Conservation (phyloP, 2,329 filamentous ascomycete genomes). For the Phaeosphaeria sp. region DNA sequence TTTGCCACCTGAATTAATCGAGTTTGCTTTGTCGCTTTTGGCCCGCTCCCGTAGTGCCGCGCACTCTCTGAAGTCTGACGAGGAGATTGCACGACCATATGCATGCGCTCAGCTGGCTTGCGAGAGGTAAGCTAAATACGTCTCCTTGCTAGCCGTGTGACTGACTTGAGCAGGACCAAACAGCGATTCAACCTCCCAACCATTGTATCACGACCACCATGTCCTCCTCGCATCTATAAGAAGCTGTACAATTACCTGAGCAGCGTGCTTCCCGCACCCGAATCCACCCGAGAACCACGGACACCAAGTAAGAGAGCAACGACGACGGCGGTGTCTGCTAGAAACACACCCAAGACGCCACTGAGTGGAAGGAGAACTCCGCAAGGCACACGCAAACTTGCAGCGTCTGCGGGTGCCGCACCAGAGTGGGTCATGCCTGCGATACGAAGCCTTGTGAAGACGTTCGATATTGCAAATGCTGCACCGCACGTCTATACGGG, state of each 20-base stretch:
- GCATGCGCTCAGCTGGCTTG: slow-evolving; percentile 70
- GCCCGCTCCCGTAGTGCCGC: slow-evolving; percentile 46
- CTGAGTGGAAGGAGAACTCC: slow-evolving; percentile 30
- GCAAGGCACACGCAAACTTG: slow-evolving; percentile 21
- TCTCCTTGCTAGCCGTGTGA: slow-evolving; percentile 2
- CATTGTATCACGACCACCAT: slow-evolving; percentile 44
- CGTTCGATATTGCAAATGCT: slow-evolving; percentile 66
- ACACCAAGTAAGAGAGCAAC: slow-evolving; percentile 40
- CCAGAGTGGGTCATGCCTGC: slow-evolving; percentile 71
- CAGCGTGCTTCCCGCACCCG: slow-evolving; percentile 64
- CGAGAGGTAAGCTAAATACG: slow-evolving; percentile 65
- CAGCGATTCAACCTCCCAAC: slow-evolving; percentile 43
- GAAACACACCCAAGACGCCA: slow-evolving; percentile 36
- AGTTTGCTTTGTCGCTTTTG: slow-evolving; percentile 41
- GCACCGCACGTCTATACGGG: slow-evolving; percentile 78
- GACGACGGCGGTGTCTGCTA: slow-evolving; percentile 27
- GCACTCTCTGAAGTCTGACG: slow-evolving; percentile 56
- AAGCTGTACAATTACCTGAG: slow-evolving; percentile 83
- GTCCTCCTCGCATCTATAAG: slow-evolving; percentile 68
- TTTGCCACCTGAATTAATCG: slow-evolving; percentile 40
- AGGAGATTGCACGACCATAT: slow-evolving; percentile 47
- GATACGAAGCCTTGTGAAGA: slow-evolving; percentile 69
- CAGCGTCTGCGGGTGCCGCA: slow-evolving; percentile 19
- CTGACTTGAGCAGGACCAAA: slow-evolving; percentile 68
- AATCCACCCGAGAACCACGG: slow-evolving; percentile 30